Conservation (phyloP, 176 grass and related monocot species). For the Oryza officinalis region DNA sequence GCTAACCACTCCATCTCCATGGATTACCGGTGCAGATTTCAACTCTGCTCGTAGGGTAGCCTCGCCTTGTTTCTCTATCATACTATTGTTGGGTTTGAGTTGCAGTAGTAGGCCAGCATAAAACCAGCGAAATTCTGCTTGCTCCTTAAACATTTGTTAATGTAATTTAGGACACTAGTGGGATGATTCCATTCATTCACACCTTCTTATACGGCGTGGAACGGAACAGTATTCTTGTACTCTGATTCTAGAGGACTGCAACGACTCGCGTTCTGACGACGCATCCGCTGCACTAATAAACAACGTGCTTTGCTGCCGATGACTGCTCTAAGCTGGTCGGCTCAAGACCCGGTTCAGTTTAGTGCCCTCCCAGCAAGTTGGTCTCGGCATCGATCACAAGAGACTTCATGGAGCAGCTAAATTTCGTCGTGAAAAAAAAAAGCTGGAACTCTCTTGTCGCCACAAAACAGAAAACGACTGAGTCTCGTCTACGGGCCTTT, state of each 20-base stretch:
- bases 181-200: neutral
- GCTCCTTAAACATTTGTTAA: neutral
- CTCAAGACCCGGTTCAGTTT: neutral
- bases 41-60: neutral
- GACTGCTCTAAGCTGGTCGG: neutral
- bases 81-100: too few species aligned
- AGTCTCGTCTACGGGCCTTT: neutral
- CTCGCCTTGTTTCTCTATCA: neutral
- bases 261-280: neutral
- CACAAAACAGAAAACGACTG: neutral
- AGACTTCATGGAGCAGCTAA: neutral
- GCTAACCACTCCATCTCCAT: neutral
- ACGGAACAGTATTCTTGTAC: neutral
- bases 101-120: too few species aligned
- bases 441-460: neutral
- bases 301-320: neutral
- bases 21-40: neutral
- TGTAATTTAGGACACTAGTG: neutral
- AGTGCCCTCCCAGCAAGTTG: neutral
- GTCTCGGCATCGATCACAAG: neutral
- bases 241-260: neutral
- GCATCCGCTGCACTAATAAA: neutral
- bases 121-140: neutral
- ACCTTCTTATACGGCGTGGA: neutral
- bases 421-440: too few species aligned